Evolutionary conservation across 2,329 filamentous ascomycete genomes (phyloP), one percentile per base, ranked within the genome.

Genomic region (Penicillium sp.): DNA sequence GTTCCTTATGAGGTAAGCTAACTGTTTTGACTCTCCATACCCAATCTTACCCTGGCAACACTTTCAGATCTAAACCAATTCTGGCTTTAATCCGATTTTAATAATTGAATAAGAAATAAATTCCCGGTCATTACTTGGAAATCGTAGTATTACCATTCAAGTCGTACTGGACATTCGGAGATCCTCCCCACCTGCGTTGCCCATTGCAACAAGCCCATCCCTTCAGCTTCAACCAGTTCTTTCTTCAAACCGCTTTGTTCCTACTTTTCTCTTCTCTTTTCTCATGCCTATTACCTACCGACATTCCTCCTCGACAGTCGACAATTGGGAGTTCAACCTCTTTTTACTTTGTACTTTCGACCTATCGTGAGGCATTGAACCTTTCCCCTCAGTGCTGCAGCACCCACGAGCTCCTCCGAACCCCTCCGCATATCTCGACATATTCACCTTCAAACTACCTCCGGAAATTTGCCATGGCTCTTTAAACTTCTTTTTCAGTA

Each of bases 141-240:
- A 47, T 47, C 41, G 40, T 41, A 49, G 33, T 52, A 57, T 41
- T 54, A 55, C 40, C 31, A 14, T 34, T 36, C 41, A 42, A 25
- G 22, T 25, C 22, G 49, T 38, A 35, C 30, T 33, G 46, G 58
- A 56, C 51, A 38, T 52, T 53, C 42, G 42, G 42, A 45, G 66
- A 69, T 68, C 66, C 66, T 69, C 67, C 65, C 66, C 66, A 68
- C 67, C 68, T 62, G 57, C 66, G 67, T 69, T 69, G 66, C 66
- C 47, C 66, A 69, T 70, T 69, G 67, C 66, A 70, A 69, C 67
- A 69, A 67, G 62, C 57, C 57, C 65, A 67, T 68, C 66, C 66
- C 62, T 66, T 68, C 65, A 68, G 64, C 66, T 69, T 69, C 67
- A 45, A 45, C 33, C 31, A 66, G 60, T 63, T 63, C 61, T 63